Conservation (phyloP, 2,329 filamentous ascomycete genomes). For the Ampelomyces quisqualis region DNA sequence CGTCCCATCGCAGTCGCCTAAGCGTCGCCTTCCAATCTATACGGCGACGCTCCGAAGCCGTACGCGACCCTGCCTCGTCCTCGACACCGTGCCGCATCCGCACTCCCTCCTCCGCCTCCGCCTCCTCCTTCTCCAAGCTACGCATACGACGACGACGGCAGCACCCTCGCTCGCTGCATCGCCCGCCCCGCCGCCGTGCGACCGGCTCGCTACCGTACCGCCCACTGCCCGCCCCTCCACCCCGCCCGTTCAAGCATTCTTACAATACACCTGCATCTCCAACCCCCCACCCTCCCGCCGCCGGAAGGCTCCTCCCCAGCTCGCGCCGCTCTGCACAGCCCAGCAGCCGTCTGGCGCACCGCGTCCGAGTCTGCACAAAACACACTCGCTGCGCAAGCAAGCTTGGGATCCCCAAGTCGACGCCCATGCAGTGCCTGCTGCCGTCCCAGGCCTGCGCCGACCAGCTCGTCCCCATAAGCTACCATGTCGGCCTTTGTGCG, state of each 20-base stretch:
- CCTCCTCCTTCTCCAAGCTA: too few relatives aligned
- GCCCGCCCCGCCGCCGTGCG: slow-evolving; percentile 9
- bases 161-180: slow-evolving; percentile 10
- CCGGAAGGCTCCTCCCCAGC: slow-evolving; percentile 21
- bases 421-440: slow-evolving; percentile 41
- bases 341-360: slow-evolving; percentile 11
- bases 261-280: slow-evolving; percentile 15
- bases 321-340: slow-evolving; percentile 9
- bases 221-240: slow-evolving; percentile 12
- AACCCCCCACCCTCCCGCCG: slow-evolving; percentile 25
- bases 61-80: slow-evolving; percentile 8
- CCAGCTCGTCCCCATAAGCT: slow-evolving; percentile 26
- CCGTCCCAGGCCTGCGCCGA: slow-evolving; percentile 39
- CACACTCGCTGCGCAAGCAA: slow-evolving; percentile 7
- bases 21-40: neutral
- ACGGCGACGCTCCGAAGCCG: slow-evolving; percentile 11
- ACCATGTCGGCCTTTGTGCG: slow-evolving; percentile 75
- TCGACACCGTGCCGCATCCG: too few relatives aligned
- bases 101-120: too few relatives aligned
- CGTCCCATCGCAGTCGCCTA: neutral
- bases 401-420: slow-evolving; percentile 16
- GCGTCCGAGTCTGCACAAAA: slow-evolving; percentile 12
- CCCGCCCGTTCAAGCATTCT: slow-evolving; percentile 28
- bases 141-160: slow-evolving; percentile 11
- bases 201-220: slow-evolving; percentile 12